Conservation (phyloP, 2,329 filamentous ascomycete species). For the Aspergillus ibericus region DNA sequence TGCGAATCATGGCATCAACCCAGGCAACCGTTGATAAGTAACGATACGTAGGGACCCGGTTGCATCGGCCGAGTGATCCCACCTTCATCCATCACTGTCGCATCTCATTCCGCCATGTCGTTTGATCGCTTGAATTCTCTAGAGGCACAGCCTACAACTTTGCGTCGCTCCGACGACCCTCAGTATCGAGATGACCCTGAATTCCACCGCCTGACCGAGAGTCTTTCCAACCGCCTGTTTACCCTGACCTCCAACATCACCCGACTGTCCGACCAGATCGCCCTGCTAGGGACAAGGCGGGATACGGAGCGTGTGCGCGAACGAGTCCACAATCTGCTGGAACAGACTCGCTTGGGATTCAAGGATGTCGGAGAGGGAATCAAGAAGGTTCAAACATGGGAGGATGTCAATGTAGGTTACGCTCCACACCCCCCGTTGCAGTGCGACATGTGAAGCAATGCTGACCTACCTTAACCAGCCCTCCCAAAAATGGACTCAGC, state of each 20-base stretch:
- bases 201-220: slow-evolving; percentile 78
- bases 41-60: neutral
- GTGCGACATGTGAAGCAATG: slow-evolving; percentile 9
- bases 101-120: slow-evolving; percentile 63
- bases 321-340: slow-evolving; percentile 80
- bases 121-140: slow-evolving; percentile 84
- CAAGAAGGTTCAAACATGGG: slow-evolving; percentile 87
- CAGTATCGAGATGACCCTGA: slow-evolving; percentile 89
- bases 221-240: slow-evolving; percentile 86
- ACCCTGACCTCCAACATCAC: slow-evolving; percentile 84
- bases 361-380: slow-evolving; percentile 90
- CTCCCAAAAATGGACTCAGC: slow-evolving; percentile 93
- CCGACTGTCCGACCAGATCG: slow-evolving; percentile 78
- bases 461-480: slow-evolving; percentile 56
- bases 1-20: slow-evolving; percentile 26
- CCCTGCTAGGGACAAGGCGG: slow-evolving; percentile 81
- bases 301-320: slow-evolving; percentile 91
- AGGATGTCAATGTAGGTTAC: slow-evolving; percentile 69
- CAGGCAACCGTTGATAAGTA: slow-evolving; percentile 6
- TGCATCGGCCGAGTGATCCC: slow-evolving; percentile 13
- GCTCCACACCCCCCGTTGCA: neutral
- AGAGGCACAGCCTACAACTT: slow-evolving; percentile 73
- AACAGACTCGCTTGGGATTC: slow-evolving; percentile 83
- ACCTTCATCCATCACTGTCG: slow-evolving; percentile 7
- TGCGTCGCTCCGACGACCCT: slow-evolving; percentile 67